Percentiles rank a stretch among this genome's conserved stretches.
Conservation (phyloP, 2,329 filamentous ascomycete genomes). For the Trichoderma sp. region DNA sequence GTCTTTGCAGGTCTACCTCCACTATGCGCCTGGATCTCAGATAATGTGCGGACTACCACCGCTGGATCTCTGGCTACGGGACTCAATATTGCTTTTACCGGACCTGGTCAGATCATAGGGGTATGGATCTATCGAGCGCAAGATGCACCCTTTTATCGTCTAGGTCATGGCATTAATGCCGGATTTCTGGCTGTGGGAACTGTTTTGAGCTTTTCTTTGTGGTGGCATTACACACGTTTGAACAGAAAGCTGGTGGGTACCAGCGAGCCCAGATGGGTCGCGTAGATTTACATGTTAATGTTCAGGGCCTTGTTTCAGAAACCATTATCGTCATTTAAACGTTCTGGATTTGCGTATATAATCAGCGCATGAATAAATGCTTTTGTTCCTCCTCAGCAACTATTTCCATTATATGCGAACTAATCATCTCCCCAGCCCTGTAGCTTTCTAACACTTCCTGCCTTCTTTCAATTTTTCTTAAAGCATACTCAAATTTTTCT, state of each 20-base stretch:
- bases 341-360: no score
- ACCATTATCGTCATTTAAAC: no score
- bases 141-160: slow-evolving; percentile 12
- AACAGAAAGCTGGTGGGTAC: slow-evolving; percentile 9
- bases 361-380: no score
- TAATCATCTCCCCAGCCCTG: no score
- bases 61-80: slow-evolving; percentile 11
- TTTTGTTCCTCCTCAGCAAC: no score
- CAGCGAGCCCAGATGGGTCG: slow-evolving; percentile 13
- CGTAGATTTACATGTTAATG: background rate
- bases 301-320: no score
- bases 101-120: slow-evolving; percentile 1
- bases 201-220: slow-evolving; percentile 12
- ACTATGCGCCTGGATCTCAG: slow-evolving; percentile 2
- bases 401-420: no score
- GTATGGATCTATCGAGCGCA: slow-evolving; percentile 15
- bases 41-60: slow-evolving; percentile 4
- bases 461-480: no score
- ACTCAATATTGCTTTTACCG: slow-evolving; percentile 15
- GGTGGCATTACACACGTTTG: slow-evolving; percentile 2
- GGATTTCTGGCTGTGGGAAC: slow-evolving; percentile 6
- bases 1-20: slow-evolving; percentile 13
- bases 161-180: slow-evolving; percentile 8
- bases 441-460: no score
- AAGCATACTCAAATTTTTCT: no score